Percentiles rank a stretch among this genome's conserved stretches.
phyloP scores from a whole-genome alignment of 2,329 filamentous ascomycete species.

The Xylariaceae sp. region DNA sequence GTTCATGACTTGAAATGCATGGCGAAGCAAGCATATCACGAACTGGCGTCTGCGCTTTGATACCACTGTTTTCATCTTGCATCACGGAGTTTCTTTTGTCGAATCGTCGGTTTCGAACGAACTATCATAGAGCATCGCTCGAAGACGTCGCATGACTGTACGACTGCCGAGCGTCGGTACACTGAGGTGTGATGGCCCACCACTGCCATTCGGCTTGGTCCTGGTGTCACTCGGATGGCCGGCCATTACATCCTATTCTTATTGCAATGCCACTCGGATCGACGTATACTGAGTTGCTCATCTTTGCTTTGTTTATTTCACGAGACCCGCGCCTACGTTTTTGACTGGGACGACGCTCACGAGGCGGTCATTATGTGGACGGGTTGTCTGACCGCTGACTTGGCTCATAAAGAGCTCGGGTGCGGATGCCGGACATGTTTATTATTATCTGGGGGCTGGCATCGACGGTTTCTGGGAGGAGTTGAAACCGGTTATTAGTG shows the following conservation, averaged over 20 bases:
- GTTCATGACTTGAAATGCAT: slow-evolving; percentile 32
- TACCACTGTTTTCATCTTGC: slow-evolving; percentile 34
- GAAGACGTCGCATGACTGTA: slow-evolving; percentile 1
- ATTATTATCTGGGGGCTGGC: slow-evolving; percentile 3
- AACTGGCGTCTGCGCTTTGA: slow-evolving; percentile 35
- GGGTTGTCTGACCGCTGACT: slow-evolving; percentile 2
- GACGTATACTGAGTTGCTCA: slow-evolving; percentile 15
- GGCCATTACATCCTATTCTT: slow-evolving; percentile 11
- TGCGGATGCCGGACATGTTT: slow-evolving; percentile 5
- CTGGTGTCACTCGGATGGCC: background rate
- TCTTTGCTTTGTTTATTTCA: slow-evolving; percentile 20
- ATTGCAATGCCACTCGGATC: slow-evolving; percentile 7
- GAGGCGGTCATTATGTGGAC: background rate
- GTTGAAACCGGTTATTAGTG: slow-evolving; percentile 9
- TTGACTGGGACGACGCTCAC: background rate
- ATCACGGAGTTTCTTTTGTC: slow-evolving; percentile 32
- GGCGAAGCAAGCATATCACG: slow-evolving; percentile 36
- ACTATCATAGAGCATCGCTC: slow-evolving; percentile 5
- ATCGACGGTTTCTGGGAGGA: slow-evolving; percentile 7
- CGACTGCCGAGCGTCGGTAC: too few species aligned
- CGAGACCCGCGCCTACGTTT: slow-evolving; percentile 8
- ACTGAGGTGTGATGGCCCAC: too few species aligned
- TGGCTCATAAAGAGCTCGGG: slow-evolving; percentile 5
- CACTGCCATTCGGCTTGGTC: too few species aligned
- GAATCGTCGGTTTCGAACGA: slow-evolving; percentile 9